Base-by-base conservation (phyloP, 1,284 basidiomycete genomes). In the Tilletiopsis washingtonensis region DNA sequence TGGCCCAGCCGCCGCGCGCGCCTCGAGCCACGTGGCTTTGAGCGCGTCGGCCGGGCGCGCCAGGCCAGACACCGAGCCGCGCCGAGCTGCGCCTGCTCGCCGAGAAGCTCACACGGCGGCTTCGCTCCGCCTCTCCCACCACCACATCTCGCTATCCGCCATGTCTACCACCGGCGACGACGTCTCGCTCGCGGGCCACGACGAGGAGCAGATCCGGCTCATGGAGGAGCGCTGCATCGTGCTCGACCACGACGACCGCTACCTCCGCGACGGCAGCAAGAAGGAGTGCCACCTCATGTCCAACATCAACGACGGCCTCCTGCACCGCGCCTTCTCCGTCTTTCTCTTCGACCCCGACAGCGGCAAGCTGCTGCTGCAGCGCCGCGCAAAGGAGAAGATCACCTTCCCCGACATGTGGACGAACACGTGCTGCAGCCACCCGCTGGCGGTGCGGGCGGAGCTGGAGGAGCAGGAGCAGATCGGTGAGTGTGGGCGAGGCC, bases 401-500 rank as follows among this genome's bases (percentile, higher is more conserved):
- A 99, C 94, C 2, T 99, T 99, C 78, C 94, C 94, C 1, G 83
- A 88, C 73, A 91, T 97, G 89, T 99, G 94, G 94, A 99, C 94
- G 37, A 99, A 99, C 76, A 98, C 94, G 3, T 99, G 94, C 75
- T 98, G 94, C 78, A 94, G 89, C 26, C 94, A 98, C 71, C 94
- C 94, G 15, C 78, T 99, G 48, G 76, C 76, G 39, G 77, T 78
- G 61, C 74, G 75, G 57, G 84, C 87, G 59, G 94, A 98, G 76
- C 86, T 91, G 51, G 73, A 75, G 32, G 71, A 71, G 41, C 74
- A 80, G 67, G 80, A 84, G 32, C 88, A 94, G 74, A 81, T 83
- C 37, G 64, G 61, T 54, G 45, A 36, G 54, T 54, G 5, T 42
- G 19, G 14, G 19, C n/a, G n/a, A n/a, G n/a, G n/a, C n/a, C n/a